A percentile compares a stretch with the other conserved stretches of the same genome.
phyloP scores from a whole-genome alignment of 2,329 filamentous ascomycete genomes.

The Clonostachys sp. region DNA sequence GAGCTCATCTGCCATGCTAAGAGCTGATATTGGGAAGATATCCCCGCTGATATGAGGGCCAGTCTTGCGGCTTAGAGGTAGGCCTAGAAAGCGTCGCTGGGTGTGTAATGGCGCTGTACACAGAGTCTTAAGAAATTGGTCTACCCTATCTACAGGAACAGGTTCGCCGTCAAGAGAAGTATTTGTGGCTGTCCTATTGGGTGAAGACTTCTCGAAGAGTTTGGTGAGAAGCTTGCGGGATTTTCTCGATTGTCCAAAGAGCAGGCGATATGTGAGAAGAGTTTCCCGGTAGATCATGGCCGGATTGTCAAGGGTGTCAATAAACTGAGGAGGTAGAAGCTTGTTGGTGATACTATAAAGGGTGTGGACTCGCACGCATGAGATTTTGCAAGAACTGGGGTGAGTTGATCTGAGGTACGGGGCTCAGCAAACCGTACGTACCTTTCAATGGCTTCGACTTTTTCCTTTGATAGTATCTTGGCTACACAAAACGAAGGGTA shows the following conservation, averaged over 20 bases:
- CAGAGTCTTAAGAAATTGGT: neutral
- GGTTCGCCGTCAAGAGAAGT: neutral
- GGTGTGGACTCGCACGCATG: neutral
- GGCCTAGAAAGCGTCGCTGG: neutral
- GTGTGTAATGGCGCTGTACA: neutral
- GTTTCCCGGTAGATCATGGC: conserved; percentile 1
- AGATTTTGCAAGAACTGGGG: neutral
- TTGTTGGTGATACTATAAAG: neutral
- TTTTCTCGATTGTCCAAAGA: neutral
- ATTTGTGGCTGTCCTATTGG: no score
- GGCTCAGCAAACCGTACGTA: neutral
- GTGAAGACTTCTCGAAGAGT: no score
- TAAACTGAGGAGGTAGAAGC: neutral
- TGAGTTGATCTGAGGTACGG: neutral
- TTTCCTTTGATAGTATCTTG: neutral
- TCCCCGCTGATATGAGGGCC: neutral
- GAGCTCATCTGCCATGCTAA: neutral
- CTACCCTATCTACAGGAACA: neutral
- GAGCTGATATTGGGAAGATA: neutral
- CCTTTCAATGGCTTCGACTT: neutral
- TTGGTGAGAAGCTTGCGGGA: neutral
- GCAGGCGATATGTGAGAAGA: conserved; percentile 2
- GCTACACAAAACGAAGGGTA: neutral
- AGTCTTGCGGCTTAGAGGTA: neutral
- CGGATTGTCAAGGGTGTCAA: neutral